phyloP scores from a whole-genome alignment of 257 asterid species.

The Voacanga thouarsii region DNA sequence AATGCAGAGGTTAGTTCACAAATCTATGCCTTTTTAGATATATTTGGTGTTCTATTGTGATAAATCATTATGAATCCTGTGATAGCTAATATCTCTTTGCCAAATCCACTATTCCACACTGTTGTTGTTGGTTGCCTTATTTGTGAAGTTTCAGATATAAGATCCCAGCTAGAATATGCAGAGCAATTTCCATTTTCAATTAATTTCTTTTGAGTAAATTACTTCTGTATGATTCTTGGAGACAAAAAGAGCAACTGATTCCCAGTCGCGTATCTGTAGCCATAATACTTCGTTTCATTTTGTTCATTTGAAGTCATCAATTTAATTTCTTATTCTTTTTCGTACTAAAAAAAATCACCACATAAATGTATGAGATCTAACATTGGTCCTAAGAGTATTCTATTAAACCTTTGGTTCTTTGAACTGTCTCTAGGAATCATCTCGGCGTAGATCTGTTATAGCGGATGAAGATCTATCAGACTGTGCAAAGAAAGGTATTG shows the following conservation, averaged over 20 bases:
- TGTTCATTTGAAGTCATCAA: not conserved
- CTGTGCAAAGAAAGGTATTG: constrained; percentile 83
- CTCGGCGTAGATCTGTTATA: constrained; percentile 66
- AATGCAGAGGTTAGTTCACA: constrained; percentile 76
- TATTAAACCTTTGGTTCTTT: not conserved
- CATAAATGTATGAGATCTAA: not conserved
- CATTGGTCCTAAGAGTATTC: not conserved
- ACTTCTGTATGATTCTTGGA: not conserved
- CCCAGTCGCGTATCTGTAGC: not conserved
- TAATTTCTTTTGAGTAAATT: not conserved
- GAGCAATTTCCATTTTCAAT: not conserved
- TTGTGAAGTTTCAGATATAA: not conserved
- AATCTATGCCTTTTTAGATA: constrained; percentile 4
- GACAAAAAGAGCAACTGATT: not conserved
- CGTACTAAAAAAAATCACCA: not conserved
- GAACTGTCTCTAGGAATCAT: constrained; percentile 45
- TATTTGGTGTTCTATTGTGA: not conserved
- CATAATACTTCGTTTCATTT: not conserved
- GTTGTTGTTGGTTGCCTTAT: not conserved
- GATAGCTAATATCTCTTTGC: not conserved
- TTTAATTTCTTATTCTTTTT: not conserved
- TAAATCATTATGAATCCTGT: not conserved
- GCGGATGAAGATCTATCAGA: constrained; percentile 61
- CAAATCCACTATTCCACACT: not conserved
- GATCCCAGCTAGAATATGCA: not conserved